Evolutionary conservation across 805 yeast genomes (phyloP), one percentile per base, ranked within the genome.

Genomic region (Ogataea minuta): DNA sequence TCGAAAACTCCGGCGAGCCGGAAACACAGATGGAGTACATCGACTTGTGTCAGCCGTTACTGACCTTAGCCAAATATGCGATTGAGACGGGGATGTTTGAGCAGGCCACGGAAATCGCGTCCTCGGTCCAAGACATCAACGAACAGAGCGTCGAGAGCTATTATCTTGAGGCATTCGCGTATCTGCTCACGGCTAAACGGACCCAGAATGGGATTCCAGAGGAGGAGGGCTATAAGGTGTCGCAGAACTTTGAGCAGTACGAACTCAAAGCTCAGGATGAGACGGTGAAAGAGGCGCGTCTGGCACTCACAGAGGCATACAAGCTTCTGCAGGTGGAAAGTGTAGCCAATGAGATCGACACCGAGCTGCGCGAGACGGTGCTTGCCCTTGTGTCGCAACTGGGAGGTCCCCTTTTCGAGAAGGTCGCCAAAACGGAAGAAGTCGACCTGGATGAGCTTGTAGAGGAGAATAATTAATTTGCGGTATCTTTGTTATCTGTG

Each of bases 91-190:
- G 81, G 14, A 60, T 77, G 48, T 80, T 78, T 54, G 95, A 85
- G 26, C 53, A 72, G 12, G 85, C 85, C 3, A 66, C 77, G 3
- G 72, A 74, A n/a, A 79, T 88, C n/a, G 71, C 88, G 9, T 64
- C 72, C 12, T 72, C 73, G 17, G 70, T 82, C 12, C 81, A 82
- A 52, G 91, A 84, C 44, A 76, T 91, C 31, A 89, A 91, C 63
- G 97, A 91, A 52, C 82, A 80, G 52, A 78, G 87, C 45, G 68
- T 87, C 41, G 98, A 93, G 54, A 73, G 82, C 27, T 84, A 76
- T 56, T 93, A 93, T 59, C 66, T 89, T 48, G 95, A 87, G 55
- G 95, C 93, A 0, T 77, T 90, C 53, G 79, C 93, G 0, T 72
- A 81, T 54, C 59, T 78, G 46, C 63, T 84, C 36, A 60, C 64